These are phyloP conservation scores for Trichoderma guizhouense DNA, from an alignment of 2,329 filamentous ascomycete genomes.

Conservation along the genomic window DNA sequence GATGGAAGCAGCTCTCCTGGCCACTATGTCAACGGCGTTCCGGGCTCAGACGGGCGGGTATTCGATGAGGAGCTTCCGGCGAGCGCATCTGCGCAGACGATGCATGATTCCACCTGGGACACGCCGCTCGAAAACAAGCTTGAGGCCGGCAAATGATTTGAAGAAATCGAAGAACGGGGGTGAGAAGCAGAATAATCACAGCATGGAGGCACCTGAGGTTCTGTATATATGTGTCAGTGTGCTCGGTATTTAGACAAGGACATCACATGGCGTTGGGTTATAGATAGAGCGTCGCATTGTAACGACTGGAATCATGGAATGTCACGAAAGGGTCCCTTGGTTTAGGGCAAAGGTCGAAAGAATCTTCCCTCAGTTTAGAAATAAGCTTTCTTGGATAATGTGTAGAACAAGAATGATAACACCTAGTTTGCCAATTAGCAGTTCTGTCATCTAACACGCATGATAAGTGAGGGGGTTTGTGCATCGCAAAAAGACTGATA, in stretches of 20 bases:
- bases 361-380: background rate
- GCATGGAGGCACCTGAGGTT: background rate
- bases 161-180: background rate
- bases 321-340: background rate
- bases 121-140: background rate
- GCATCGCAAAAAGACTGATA: background rate
- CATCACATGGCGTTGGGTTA: background rate
- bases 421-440: background rate
- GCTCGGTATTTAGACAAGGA: background rate
- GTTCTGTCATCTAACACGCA: background rate
- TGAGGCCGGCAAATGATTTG: background rate
- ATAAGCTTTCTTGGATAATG: background rate
- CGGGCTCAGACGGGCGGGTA: background rate
- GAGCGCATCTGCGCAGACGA: background rate
- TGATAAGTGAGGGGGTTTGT: background rate
- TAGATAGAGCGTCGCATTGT: background rate
- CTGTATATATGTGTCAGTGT: background rate
- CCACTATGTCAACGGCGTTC: conserved; percentile 38
- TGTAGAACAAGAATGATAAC: background rate
- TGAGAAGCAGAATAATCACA: background rate
- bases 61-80: conserved; percentile 3
- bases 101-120: background rate
- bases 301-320: background rate
- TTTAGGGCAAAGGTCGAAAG: background rate
- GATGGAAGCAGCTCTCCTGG: conserved; percentile 62